A percentile compares a stretch with the other conserved stretches of the same genome.
phyloP scores from a whole-genome alignment of 352 stramenopile genomes.

The Phytophthora nicotianae region DNA sequence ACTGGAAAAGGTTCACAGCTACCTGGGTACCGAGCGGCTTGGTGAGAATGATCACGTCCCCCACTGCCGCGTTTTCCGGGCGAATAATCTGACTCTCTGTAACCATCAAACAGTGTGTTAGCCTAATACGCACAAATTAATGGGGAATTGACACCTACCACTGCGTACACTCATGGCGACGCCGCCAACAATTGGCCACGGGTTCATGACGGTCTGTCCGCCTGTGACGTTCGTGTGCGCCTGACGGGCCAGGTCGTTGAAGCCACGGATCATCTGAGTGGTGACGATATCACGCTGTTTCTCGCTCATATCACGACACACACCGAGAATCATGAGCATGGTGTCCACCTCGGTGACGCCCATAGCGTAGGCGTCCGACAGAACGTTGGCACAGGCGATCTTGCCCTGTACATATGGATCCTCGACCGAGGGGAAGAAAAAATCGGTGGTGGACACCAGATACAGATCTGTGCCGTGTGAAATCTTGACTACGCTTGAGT shows the following conservation, averaged over 20 bases:
- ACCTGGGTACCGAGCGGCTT: slow-evolving; percentile 96
- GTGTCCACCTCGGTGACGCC: slow-evolving; percentile 94
- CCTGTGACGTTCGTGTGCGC: slow-evolving; percentile 93
- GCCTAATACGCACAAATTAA: background rate
- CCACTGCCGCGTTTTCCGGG: slow-evolving; percentile 86
- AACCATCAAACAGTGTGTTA: slow-evolving; percentile 1
- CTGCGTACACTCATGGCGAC: slow-evolving; percentile 90
- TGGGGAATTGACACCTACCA: slow-evolving; percentile 41
- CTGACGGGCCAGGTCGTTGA: slow-evolving; percentile 89
- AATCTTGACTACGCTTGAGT: slow-evolving; percentile 92
- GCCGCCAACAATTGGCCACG: slow-evolving; percentile 95
- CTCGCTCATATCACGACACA: slow-evolving; percentile 92
- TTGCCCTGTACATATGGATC: slow-evolving; percentile 93
- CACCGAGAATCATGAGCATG: slow-evolving; percentile 95
- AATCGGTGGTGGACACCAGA: slow-evolving; percentile 94
- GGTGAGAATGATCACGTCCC: slow-evolving; percentile 93
- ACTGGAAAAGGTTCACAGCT: slow-evolving; percentile 94
- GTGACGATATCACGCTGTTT: slow-evolving; percentile 93
- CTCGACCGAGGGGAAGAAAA: slow-evolving; percentile 96
- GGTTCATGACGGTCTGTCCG: slow-evolving; percentile 96
- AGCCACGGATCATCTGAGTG: slow-evolving; percentile 93
- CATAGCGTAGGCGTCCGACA: slow-evolving; percentile 95
- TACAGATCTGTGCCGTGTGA: slow-evolving; percentile 84
- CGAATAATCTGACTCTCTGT: slow-evolving; percentile 86
- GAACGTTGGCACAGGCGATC: slow-evolving; percentile 95